Percentiles rank a stretch among this genome's conserved stretches.
phyloP scores from a whole-genome alignment of 306 rosid species.

The Corylus americana region DNA sequence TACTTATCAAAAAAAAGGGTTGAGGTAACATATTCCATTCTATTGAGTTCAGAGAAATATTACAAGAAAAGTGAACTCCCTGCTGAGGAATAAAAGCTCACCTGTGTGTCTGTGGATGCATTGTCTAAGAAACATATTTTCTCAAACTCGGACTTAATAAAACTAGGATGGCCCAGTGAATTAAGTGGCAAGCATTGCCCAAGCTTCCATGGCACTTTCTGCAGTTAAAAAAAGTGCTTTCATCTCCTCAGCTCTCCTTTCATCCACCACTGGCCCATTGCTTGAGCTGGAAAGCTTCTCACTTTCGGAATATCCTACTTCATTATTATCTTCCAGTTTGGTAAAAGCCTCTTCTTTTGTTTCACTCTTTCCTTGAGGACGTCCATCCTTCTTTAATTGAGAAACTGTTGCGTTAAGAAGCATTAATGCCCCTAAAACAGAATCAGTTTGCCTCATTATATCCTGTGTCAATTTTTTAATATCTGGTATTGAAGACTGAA shows the following conservation, averaged over 20 bases:
- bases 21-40: constrained; percentile 14
- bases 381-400: constrained; percentile 57
- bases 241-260: constrained; percentile 78
- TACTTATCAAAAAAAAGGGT: neutral
- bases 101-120: constrained; percentile 88
- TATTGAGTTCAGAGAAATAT: constrained; percentile 6
- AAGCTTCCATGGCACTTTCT: constrained; percentile 96
- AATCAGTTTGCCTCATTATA: constrained; percentile 84
- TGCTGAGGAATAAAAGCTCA: constrained; percentile 34
- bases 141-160: constrained; percentile 92
- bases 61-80: constrained; percentile 21
- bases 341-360: constrained; percentile 37
- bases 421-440: constrained; percentile 88
- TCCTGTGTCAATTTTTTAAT: constrained; percentile 70
- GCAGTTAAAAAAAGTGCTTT: constrained; percentile 81
- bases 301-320: constrained; percentile 23
- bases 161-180: constrained; percentile 93
- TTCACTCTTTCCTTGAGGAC: constrained; percentile 41
- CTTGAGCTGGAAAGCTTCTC: constrained; percentile 42
- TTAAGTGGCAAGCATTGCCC: constrained; percentile 97
- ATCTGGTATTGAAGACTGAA: constrained; percentile 75
- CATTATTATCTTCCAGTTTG: constrained; percentile 36
- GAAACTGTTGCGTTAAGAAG: constrained; percentile 81
- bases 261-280: constrained; percentile 50
- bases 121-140: constrained; percentile 89